phyloP scores from a whole-genome alignment of 2,329 filamentous ascomycete species.

The Plectosphaerella sp. region DNA sequence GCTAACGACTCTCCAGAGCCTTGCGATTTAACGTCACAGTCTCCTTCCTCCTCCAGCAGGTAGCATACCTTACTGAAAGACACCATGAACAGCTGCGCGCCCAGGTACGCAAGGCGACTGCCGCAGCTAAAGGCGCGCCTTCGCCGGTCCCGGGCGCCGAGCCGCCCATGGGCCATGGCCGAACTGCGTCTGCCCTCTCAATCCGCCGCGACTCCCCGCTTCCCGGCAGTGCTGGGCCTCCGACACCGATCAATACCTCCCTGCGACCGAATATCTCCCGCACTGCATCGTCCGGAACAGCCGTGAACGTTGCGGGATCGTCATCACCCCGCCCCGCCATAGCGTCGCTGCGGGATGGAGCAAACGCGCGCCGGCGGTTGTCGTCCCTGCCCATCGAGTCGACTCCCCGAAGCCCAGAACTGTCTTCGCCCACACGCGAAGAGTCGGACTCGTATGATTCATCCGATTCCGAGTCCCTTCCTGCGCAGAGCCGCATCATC shows the following conservation, averaged over 20 bases:
- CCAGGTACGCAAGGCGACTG: constrained; percentile 75
- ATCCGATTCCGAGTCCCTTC: constrained; percentile 42
- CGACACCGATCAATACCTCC: constrained; percentile 37
- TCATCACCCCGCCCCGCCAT: constrained; percentile 21
- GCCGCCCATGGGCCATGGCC: constrained; percentile 27
- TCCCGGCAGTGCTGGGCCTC: constrained; percentile 41
- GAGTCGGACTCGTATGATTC: constrained; percentile 34
- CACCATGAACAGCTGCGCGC: constrained; percentile 86
- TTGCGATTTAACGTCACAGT: constrained; percentile 78
- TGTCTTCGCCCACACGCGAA: constrained; percentile 27
- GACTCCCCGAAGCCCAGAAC: constrained; percentile 12
- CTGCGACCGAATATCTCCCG: constrained; percentile 41
- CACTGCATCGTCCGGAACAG: constrained; percentile 42
- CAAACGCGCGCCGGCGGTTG: constrained; percentile 32
- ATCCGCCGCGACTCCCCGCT: constrained; percentile 54
- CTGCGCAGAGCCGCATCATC: constrained; percentile 56
- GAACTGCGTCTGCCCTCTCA: constrained; percentile 51
- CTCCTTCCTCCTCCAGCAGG: constrained; percentile 86
- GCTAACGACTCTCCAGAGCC: constrained; percentile 46
- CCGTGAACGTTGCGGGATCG: constrained; percentile 28
- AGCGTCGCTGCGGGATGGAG: constrained; percentile 16
- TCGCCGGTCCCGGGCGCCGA: constrained; percentile 53
- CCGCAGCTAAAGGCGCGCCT: constrained; percentile 49
- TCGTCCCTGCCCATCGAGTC: constrained; percentile 39
- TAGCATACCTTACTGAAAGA: constrained; percentile 87